These are phyloP conservation scores for Mycena floridula DNA, from an alignment of 768 basidiomycete genomes.

Conservation along the genomic window DNA sequence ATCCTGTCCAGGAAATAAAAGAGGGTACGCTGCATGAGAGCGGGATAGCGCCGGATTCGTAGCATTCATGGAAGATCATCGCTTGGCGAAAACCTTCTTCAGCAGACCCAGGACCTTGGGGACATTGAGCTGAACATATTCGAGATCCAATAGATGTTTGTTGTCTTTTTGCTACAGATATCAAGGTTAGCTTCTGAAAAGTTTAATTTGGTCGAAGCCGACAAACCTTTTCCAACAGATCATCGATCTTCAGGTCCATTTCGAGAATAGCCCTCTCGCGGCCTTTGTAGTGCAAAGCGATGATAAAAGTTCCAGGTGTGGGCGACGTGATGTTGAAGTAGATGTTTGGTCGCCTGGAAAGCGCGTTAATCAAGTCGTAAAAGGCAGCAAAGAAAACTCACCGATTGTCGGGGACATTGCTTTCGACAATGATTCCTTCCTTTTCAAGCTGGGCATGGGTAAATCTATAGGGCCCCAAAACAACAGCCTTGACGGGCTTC, in stretches of 20 bases:
- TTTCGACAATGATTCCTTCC: constrained; percentile 98
- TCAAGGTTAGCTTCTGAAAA: constrained; percentile 1
- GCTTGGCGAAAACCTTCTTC: constrained; percentile 74
- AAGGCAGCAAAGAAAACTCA: constrained; percentile 36
- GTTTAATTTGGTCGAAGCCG: neutral
- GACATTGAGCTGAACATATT: constrained; percentile 96
- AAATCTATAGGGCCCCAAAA: constrained; percentile 93
- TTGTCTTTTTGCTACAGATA: constrained; percentile 91
- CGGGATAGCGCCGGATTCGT: too few relatives aligned
- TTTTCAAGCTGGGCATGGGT: constrained; percentile 98
- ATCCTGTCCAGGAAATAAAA: neutral
- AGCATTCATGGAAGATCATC: constrained; percentile 5
- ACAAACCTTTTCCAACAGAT: constrained; percentile 90
- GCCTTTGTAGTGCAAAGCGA: constrained; percentile 97
- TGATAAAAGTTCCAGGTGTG: constrained; percentile 97
- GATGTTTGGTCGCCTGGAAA: constrained; percentile 89
- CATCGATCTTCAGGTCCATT: constrained; percentile 99
- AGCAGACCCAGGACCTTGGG: constrained; percentile 88
- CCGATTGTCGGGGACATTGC: constrained; percentile 98
- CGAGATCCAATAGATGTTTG: constrained; percentile 91
- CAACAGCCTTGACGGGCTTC: constrained; percentile 78
- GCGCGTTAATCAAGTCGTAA: too few relatives aligned
- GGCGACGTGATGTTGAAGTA: constrained; percentile 99
- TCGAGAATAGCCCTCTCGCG: constrained; percentile 98
- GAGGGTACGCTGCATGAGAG: neutral